Percentiles rank a stretch among this genome's conserved stretches.
Conservation (phyloP, 306 rosid species). For the Hippophae gyantsensis region DNA sequence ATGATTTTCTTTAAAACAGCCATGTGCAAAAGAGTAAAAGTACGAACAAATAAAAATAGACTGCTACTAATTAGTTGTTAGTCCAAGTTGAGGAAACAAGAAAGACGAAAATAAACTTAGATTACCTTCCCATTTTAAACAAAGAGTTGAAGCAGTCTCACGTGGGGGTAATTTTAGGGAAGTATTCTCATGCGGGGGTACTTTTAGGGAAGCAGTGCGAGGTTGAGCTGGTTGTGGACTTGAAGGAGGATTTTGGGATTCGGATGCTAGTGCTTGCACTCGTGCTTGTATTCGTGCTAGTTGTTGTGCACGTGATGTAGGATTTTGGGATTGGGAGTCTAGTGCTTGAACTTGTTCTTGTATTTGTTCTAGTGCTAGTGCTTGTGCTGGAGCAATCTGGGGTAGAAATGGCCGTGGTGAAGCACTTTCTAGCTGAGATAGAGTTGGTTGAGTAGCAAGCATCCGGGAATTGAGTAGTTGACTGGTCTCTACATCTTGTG, state of each 20-base stretch:
- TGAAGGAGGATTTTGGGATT: too few relatives aligned
- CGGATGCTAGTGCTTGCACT: too few relatives aligned
- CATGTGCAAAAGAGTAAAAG: neutral
- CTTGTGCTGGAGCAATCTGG: neutral
- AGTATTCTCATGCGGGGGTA: neutral
- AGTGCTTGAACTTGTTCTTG: too few relatives aligned
- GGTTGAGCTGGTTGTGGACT: neutral
- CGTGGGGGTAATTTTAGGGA: neutral
- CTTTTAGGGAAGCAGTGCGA: neutral
- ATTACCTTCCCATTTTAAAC: slow-evolving; percentile 18
- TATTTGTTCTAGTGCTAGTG: too few relatives aligned
- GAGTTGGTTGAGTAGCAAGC: neutral
- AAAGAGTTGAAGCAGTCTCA: neutral
- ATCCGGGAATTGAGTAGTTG: neutral
- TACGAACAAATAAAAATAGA: neutral
- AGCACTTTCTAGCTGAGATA: neutral
- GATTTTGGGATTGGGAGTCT: too few relatives aligned
- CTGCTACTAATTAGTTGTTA: neutral
- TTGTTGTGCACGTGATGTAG: too few relatives aligned
- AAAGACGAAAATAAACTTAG: neutral
- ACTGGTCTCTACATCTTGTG: neutral
- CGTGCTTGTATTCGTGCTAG: too few relatives aligned
- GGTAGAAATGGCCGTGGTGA: neutral
- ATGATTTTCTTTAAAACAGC: too few relatives aligned
- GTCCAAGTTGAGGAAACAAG: neutral